phyloP scores from a whole-genome alignment of 768 basidiomycete species.

The Tricholoma sp. region DNA sequence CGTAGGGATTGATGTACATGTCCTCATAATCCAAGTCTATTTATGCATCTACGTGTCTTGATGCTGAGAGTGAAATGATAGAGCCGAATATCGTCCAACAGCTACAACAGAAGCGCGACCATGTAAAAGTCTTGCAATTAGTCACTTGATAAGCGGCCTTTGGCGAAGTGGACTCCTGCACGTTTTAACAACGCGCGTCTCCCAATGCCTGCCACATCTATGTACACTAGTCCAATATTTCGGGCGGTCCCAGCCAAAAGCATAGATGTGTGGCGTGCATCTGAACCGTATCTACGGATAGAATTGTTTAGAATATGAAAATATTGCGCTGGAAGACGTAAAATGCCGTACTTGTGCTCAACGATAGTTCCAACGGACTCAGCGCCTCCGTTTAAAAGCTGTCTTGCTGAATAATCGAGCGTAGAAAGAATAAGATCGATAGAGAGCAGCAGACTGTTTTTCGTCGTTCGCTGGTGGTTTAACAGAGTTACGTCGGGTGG shows the following conservation, averaged over 20 bases:
- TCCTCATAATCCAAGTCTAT: too few species aligned
- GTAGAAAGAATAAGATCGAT: conserved; percentile 65
- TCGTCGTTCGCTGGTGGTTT: conserved; percentile 31
- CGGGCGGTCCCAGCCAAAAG: conserved; percentile 60
- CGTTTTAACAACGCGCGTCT: conserved; percentile 62
- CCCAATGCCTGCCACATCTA: conserved; percentile 71
- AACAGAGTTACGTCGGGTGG: conserved; percentile 5
- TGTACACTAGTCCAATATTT: conserved; percentile 73
- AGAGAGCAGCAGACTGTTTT: conserved; percentile 49
- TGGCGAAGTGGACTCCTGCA: conserved; percentile 54
- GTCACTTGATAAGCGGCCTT: conserved; percentile 21
- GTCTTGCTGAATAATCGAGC: conserved; percentile 52
- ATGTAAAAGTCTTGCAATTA: background rate
- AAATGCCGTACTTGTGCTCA: conserved; percentile 47
- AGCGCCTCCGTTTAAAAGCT: conserved; percentile 46
- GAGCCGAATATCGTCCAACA: background rate
- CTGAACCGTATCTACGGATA: conserved; percentile 48
- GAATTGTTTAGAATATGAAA: background rate
- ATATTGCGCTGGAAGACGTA: background rate
- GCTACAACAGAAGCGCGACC: background rate
- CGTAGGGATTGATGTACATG: too few species aligned
- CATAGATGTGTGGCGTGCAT: conserved; percentile 54
- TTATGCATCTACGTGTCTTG: too few species aligned
- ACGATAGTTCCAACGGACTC: conserved; percentile 44
- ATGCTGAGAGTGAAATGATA: background rate